Percentiles rank a stretch among this genome's conserved stretches.
These are phyloP conservation scores for Pulveroboletus sp. DNA, from an alignment of 768 basidiomycete genomes.

Conservation along the genomic window DNA sequence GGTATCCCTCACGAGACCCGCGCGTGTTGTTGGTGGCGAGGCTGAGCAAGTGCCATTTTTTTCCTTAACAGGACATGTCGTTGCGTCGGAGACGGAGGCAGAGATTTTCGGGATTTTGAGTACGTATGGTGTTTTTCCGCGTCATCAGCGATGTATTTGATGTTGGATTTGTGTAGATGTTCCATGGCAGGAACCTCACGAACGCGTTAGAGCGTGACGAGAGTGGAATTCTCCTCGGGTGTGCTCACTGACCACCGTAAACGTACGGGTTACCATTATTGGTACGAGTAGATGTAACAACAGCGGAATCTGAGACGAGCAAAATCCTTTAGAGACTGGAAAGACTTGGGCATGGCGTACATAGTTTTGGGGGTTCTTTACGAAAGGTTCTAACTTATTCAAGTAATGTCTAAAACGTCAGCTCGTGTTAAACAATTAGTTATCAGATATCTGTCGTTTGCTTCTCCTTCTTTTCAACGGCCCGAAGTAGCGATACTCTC, in stretches of 20 bases:
- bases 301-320: too few relatives aligned
- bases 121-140: slow-evolving; percentile 15
- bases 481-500: slow-evolving; percentile 20
- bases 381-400: too few relatives aligned
- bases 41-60: background rate
- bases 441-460: too few relatives aligned
- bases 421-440: too few relatives aligned
- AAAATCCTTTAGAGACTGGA: too few relatives aligned
- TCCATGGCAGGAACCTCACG: slow-evolving; percentile 79
- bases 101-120: slow-evolving; percentile 79
- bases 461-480: background rate
- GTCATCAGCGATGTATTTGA: background rate
- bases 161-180: slow-evolving; percentile 37
- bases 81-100: slow-evolving; percentile 81
- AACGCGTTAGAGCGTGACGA: slow-evolving; percentile 48
- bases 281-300: background rate
- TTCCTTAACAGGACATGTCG: slow-evolving; percentile 45
- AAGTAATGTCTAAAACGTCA: too few relatives aligned
- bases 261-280: background rate
- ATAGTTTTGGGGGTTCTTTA: too few relatives aligned
- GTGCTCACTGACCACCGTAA: background rate
- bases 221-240: background rate
- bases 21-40: background rate
- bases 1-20: background rate
- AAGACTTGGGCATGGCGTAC: too few relatives aligned